Percentiles rank a stretch among this genome's conserved stretches.
Evolutionary conservation across 495 filamentous ascomycete species (phyloP).

Genomic region (Tuber magnatum): DNA sequence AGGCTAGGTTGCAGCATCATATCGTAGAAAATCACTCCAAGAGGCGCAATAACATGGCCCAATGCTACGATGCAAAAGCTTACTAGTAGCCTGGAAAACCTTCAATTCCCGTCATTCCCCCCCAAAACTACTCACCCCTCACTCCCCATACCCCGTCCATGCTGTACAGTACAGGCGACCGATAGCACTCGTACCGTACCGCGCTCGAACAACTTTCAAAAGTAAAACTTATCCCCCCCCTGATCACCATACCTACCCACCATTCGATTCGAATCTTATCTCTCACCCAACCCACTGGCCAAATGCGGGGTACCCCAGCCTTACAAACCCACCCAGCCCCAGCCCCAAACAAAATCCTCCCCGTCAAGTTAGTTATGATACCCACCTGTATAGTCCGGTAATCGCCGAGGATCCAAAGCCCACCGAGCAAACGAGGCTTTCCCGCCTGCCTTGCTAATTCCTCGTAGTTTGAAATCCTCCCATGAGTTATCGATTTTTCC

Average conservation of each 20-base stretch:
- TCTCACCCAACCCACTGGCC: background rate
- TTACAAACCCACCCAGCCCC: background rate
- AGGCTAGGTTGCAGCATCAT: background rate
- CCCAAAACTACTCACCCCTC: background rate
- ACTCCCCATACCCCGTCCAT: background rate
- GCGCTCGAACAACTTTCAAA: background rate
- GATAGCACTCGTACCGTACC: background rate
- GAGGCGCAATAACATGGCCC: background rate
- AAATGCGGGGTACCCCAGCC: background rate
- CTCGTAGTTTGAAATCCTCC: background rate
- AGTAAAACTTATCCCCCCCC: background rate
- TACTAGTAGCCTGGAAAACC: background rate
- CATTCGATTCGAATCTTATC: too few species aligned
- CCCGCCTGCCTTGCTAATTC: background rate
- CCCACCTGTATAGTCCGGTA: too few species aligned
- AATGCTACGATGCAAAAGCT: background rate
- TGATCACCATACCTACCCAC: background rate
- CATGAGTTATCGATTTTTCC: background rate
- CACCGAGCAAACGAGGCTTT: background rate
- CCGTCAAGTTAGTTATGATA: background rate
- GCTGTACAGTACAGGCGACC: too few species aligned
- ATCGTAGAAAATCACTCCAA: background rate
- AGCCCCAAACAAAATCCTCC: background rate
- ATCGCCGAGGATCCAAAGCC: background rate
- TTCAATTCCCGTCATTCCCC: background rate